Base-by-base conservation (phyloP, 2,329 filamentous ascomycete genomes). In the Microascus cirrosus region DNA sequence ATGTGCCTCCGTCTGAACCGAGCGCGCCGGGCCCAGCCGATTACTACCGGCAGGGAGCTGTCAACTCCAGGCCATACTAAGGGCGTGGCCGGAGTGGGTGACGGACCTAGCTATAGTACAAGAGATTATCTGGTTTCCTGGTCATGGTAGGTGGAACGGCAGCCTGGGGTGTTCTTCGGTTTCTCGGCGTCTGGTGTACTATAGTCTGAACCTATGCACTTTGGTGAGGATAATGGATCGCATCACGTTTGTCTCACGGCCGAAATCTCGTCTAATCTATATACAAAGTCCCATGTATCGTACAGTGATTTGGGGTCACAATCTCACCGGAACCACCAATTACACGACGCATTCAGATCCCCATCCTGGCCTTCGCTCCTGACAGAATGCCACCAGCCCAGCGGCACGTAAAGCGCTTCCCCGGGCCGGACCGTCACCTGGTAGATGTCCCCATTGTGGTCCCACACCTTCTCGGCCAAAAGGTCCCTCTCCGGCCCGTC, bases 381-480 rank as follows among this genome's bases (percentile, higher is more conserved):
- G 18, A 76, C 69, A n/a, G 74, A 76, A 62, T 76, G 68, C 73
- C 74, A 76, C 72, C 73, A 76, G 1, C 74, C 72, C 57, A 76
- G 65, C 10, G 72, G 73, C 39, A 74, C 73, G 59, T 73, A 75
- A 25, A 74, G 53, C 0, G 70, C 67, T 60, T 74, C 71, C 1
- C 73, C 89, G 3, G 81, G 74, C 0, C 73, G 69, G 15, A 97
- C 67, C 4, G 72, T 67, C 1, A 79, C 81, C 65, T 90, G 81
- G 2, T 69, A 62, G 22, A 79, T 64, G 63, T 64, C 73, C 63
- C 64, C 63, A 2, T 18, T 28, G 28, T 34, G 42, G 13, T 70
- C 73, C 94, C 93, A 97, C 2, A 96, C 78, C 2, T 79, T 83
- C 1, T 79, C 72, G 62, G 92, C 83, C 15, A 96, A 70, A 2